Percentiles rank a stretch among this genome's conserved stretches.
phyloP scores from a whole-genome alignment of 495 filamentous ascomycete genomes.

The Neurospora tetrasperma region DNA sequence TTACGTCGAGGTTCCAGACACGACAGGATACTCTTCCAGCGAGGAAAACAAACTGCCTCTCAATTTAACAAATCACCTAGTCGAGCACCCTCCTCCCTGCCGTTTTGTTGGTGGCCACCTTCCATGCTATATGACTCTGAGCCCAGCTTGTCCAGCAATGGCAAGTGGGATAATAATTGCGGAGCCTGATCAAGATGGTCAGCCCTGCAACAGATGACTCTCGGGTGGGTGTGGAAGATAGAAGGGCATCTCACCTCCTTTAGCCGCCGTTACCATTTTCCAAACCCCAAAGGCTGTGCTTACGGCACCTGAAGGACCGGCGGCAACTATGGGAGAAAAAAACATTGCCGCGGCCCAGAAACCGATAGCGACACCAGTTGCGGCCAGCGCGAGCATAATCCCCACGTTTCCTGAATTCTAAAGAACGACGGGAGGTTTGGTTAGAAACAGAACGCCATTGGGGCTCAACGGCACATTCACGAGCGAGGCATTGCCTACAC shows the following conservation, averaged over 20 bases:
- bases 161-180: neutral
- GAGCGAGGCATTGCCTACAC: neutral
- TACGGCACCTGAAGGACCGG: neutral
- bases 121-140: neutral
- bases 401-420: neutral
- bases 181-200: neutral
- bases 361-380: neutral
- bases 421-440: neutral
- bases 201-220: neutral
- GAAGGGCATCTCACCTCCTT: neutral
- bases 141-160: neutral
- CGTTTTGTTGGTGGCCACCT: neutral
- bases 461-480: neutral
- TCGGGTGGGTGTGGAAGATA: neutral
- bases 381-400: neutral
- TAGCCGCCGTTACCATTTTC: neutral
- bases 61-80: neutral
- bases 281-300: neutral
- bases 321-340: neutral
- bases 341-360: neutral
- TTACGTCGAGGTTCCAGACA: too few relatives aligned
- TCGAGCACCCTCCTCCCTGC: neutral
- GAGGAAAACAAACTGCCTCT: neutral
- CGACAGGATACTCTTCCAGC: neutral
- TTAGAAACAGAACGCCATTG: neutral